Base-by-base conservation (phyloP, 2,329 filamentous ascomycete genomes). In the Emydomyces testavorans region DNA sequence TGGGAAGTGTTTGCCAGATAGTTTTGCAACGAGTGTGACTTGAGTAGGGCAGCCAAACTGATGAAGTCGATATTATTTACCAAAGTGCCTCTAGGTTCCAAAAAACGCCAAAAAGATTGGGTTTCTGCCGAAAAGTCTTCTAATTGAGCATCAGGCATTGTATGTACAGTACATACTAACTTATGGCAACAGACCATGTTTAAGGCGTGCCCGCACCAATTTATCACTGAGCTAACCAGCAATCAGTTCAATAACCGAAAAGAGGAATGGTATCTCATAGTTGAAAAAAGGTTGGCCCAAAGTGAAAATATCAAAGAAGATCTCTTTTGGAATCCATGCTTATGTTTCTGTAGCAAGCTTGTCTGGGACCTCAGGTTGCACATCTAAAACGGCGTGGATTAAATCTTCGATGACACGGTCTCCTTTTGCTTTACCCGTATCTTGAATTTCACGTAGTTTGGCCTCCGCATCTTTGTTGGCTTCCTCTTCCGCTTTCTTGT, bases 381-480 rank as follows among this genome's bases (percentile, higher is more conserved):
- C 83, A 54, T 90, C 81, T 56, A 86, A 82, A 31, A 95, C 86
- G n/a, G 85, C 86, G 55, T 78, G 76, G 56, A 96, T 76, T 56
- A 98, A 72, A 62, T 93, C 83, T 56, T 85, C 78, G 45, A 95
- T 75, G 15, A 98, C 89, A 64, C 83, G 77, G 55, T 77, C 75
- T 62, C 88, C 85, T 55, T 79, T 79, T 74, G 88, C 84, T 67
- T 83, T 78, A 53, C 89, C 90, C 28, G 86, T 80, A 48, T 75
- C 75, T 65, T 85, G 77, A 65, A 96, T 96, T 66, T 85, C 80
- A 66, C 81, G 76, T 59, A 96, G 80, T 70, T 93, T 82, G 59
- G 67, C 74, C 52, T 94, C 85, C 46, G 85, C 85, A 55, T 90
- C 85, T 69, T 82, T 82, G 68, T 80, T 79, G 56, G 87, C 85